A percentile compares a stretch with the other conserved stretches of the same genome.
phyloP scores from a whole-genome alignment of 768 basidiomycete species.

The Auricularia auricula-judae region DNA sequence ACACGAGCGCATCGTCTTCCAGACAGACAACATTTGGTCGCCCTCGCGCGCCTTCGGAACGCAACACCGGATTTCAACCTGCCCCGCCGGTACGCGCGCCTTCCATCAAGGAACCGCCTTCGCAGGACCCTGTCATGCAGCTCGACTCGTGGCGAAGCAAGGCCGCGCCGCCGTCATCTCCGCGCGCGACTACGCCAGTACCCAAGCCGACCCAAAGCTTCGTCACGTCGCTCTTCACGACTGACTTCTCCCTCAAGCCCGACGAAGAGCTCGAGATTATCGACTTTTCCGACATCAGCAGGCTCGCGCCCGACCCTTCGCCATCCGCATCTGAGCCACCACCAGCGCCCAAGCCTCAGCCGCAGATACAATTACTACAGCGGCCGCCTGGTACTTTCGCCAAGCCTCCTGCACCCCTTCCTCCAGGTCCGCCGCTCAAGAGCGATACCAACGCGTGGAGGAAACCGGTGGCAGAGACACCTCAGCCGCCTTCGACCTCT shows the following conservation, averaged over 20 bases:
- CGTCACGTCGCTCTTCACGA: background rate
- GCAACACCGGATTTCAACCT: background rate
- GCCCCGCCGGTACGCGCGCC: background rate
- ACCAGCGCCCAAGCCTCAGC: slow-evolving; percentile 14
- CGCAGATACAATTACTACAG: background rate
- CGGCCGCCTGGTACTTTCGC: background rate
- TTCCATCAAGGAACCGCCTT: background rate
- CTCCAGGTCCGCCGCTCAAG: slow-evolving; percentile 14
- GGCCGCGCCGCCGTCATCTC: slow-evolving; percentile 16
- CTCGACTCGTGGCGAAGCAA: slow-evolving; percentile 61
- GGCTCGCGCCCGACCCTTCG: slow-evolving; percentile 35
- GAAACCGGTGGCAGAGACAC: slow-evolving; percentile 12
- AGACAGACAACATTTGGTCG: background rate
- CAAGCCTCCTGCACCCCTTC: background rate
- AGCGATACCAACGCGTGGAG: slow-evolving; percentile 36
- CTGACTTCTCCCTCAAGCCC: slow-evolving; percentile 29
- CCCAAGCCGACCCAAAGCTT: background rate
- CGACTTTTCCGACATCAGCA: slow-evolving; percentile 68
- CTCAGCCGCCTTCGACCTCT: background rate
- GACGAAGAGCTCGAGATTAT: slow-evolving; percentile 67
- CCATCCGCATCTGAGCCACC: slow-evolving; percentile 11
- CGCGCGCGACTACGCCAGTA: background rate
- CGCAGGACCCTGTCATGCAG: slow-evolving; percentile 14
- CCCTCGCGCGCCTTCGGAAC: background rate
- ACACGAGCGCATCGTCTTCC: background rate